phyloP scores from a whole-genome alignment of 805 yeast genomes.

The Lipomyces orientalis region DNA sequence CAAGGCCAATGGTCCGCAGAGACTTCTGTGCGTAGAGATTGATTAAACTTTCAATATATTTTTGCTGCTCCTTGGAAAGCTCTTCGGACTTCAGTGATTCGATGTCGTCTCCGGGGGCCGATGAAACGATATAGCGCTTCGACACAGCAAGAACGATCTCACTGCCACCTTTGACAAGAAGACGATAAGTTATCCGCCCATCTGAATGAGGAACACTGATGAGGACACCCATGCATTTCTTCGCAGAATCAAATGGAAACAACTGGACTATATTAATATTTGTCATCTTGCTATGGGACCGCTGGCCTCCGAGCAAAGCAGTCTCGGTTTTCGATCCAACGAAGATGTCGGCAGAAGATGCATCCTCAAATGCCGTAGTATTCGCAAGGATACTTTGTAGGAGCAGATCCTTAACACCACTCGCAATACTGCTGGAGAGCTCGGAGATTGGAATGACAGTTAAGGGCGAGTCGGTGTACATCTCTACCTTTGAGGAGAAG shows the following conservation, averaged over 20 bases:
- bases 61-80: slow-evolving; percentile 12
- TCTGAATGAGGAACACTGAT: slow-evolving; percentile 52
- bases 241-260: slow-evolving; percentile 88
- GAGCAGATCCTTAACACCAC: slow-evolving; percentile 41
- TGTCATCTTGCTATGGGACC: too few relatives aligned
- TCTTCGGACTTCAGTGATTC: slow-evolving; percentile 42
- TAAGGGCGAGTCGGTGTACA: slow-evolving; percentile 15
- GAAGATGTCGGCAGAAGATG: slow-evolving; percentile 59
- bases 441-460: slow-evolving; percentile 32
- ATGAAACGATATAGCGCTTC: too few relatives aligned
- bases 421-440: slow-evolving; percentile 24
- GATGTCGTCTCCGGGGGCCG: too few relatives aligned
- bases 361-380: slow-evolving; percentile 83
- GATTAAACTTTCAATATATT: slow-evolving; percentile 51
- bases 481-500: slow-evolving; percentile 44
- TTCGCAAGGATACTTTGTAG: slow-evolving; percentile 71
- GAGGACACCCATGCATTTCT: slow-evolving; percentile 91
- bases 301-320: slow-evolving; percentile 68
- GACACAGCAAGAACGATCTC: slow-evolving; percentile 72
- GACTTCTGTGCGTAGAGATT: slow-evolving; percentile 77
- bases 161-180: slow-evolving; percentile 91
- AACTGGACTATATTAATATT: slow-evolving; percentile 64
- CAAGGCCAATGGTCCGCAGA: slow-evolving; percentile 83
- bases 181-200: slow-evolving; percentile 50
- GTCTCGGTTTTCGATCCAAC: slow-evolving; percentile 95